phyloP scores from a whole-genome alignment of 768 basidiomycete species.

The Cantharellus anzutake region DNA sequence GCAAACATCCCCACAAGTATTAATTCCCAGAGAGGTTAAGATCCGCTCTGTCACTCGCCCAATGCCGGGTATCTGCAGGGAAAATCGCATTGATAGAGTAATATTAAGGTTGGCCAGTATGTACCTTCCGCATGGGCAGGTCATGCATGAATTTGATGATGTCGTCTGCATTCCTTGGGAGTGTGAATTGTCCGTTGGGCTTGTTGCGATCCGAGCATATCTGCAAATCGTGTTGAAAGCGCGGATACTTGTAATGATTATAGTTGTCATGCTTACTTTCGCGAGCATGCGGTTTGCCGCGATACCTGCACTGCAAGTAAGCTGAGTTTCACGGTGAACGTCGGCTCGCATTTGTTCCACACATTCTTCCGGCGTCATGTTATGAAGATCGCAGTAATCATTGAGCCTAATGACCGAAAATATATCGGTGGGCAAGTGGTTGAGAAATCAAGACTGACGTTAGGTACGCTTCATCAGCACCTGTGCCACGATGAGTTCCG shows the following conservation, averaged over 20 bases:
- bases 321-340: slow-evolving; percentile 56
- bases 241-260: slow-evolving; percentile 10
- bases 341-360: slow-evolving; percentile 55
- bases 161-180: slow-evolving; percentile 40
- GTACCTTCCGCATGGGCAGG: slow-evolving; percentile 56
- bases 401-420: slow-evolving; percentile 42
- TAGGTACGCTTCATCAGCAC: slow-evolving; percentile 81
- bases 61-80: slow-evolving; percentile 50
- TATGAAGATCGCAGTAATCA: slow-evolving; percentile 50
- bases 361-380: slow-evolving; percentile 48
- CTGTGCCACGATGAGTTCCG: slow-evolving; percentile 22
- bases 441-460: slow-evolving; percentile 34
- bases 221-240: slow-evolving; percentile 21
- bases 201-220: slow-evolving; percentile 94
- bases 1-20: slow-evolving; percentile 87
- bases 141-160: slow-evolving; percentile 64
- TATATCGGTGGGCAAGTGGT: neutral
- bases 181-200: slow-evolving; percentile 77
- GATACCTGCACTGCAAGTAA: slow-evolving; percentile 91
- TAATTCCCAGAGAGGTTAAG: slow-evolving; percentile 71
- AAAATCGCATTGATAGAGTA: neutral
- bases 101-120: neutral
- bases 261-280: slow-evolving; percentile 34
- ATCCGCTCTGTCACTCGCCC: slow-evolving; percentile 81
- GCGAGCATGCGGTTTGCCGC: slow-evolving; percentile 92